These are phyloP conservation scores for Pneumocystis wakefieldiae DNA, from an alignment of 1,139 yeast genomes.

Conservation along the genomic window DNA sequence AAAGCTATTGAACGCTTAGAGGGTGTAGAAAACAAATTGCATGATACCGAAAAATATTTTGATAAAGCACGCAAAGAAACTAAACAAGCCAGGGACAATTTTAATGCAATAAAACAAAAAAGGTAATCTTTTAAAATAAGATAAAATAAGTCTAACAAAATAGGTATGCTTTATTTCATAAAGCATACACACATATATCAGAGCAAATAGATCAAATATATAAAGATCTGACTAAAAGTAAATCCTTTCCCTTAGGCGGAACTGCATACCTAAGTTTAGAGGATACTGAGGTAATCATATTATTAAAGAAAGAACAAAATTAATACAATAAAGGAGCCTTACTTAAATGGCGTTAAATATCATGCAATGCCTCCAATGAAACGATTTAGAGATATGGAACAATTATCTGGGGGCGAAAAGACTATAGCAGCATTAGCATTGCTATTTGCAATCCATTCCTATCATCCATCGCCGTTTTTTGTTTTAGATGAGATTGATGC, in stretches of 20 bases:
- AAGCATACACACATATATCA: conserved; percentile 65
- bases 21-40: conserved; percentile 50
- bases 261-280: conserved; percentile 79
- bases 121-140: conserved; percentile 25
- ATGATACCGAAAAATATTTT: conserved; percentile 51
- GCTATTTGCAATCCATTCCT: conserved; percentile 78
- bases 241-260: conserved; percentile 68
- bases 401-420: conserved; percentile 91
- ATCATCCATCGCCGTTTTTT: conserved; percentile 88
- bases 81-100: conserved; percentile 38
- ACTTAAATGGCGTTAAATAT: conserved; percentile 63
- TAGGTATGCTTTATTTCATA: conserved; percentile 32
- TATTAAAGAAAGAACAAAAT: background rate
- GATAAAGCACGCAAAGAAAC: conserved; percentile 49
- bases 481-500: conserved; percentile 96
- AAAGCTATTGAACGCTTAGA: conserved; percentile 64
- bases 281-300: conserved; percentile 44
- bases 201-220: conserved; percentile 62
- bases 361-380: conserved; percentile 97
- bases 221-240: conserved; percentile 62
- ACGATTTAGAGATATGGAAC: conserved; percentile 82
- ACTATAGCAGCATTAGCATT: conserved; percentile 92
- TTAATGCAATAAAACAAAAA: conserved; percentile 43
- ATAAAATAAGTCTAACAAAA: background rate
- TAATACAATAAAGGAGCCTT: conserved; percentile 40